Evolutionary conservation across 495 filamentous ascomycete species (phyloP), one percentile per base, ranked within the genome.

Genomic region (Aspergillus hancockii): DNA sequence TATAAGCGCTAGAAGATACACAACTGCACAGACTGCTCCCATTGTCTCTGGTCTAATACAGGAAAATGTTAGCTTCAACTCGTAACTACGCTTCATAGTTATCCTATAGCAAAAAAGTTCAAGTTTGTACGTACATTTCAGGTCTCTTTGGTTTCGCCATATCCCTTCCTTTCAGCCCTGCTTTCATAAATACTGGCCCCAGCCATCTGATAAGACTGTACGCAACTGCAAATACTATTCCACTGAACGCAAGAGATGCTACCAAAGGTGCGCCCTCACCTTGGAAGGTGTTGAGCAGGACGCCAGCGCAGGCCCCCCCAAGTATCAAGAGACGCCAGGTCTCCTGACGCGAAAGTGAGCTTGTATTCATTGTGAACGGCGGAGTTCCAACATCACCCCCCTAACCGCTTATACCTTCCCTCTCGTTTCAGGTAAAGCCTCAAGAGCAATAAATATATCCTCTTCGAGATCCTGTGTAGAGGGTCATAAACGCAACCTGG

Each of bases 181-280:
- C 90, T 57, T 84, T 86, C 63, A 97, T 88, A 66, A 98, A 98
- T 1, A 88, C 86, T 21, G 90, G 86, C 1, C 93, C 93, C n/a
- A 97, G 86, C 95, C 94, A 98, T 79, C 87, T 79, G 69, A 99
- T 93, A 73, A 97, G 79, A 52, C 89, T 86, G 69, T 88, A 98
- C 4, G 84, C 83, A 19, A 85, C 82, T 7, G 88, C 76, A 70
- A 96, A 99, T 4, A 89, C 91, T 56, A 97, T 80, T 12, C 89
- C 88, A 66, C 89, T 89, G 63, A 98, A 87, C 7, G 92, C 92
- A 40, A 95, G 77, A 14, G 92, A 96, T 8, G 91, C 92, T 59
- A 95, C 79, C 55, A 99, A 80, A 16, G 95, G 95, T 64, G 91
- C 91, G 65, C 92, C 93, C 69, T 97, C 92, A 56, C 84, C 88